Evolutionary conservation across 805 yeast species (phyloP), one percentile per base, ranked within the genome.

Genomic region (Ogataea naganishii): DNA sequence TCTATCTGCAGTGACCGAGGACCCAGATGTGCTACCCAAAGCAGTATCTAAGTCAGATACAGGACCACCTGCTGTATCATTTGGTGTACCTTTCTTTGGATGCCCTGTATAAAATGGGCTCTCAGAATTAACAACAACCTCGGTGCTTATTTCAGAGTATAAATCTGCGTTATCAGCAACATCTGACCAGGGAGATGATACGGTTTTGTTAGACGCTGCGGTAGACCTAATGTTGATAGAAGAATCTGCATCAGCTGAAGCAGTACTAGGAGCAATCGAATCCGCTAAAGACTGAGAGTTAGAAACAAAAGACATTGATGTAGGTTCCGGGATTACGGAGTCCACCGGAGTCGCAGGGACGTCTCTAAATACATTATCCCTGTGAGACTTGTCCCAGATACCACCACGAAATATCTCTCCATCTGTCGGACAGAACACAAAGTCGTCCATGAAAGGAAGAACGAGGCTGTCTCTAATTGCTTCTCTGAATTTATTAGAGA

Each of bases 401-500:
- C 98, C 98, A 29, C 96, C 98, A 39, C 96, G 69, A 51, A 75
- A 92, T 10, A 84, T 54, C 39, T 84, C 94, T 23, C 56, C 65
- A 3, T 57, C 53, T 0, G 96, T 75, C 32, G 72, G 62, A 46
- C 65, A 80, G 47, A 83, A 80, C 1, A 76, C 72, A 23, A 85
- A 53, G 49, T 89, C 97, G 52, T 89, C 97, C 86, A 85, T 80
- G 44, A 66, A 75, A 2, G 98, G 98, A 19, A 72, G 53, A 1
- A 92, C 97, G 27, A 92, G 56, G 6, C 92, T 71, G 20, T 83
- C 92, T 37, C 67, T 73, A 23, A 89, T 64, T 1, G 86, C 81
- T 28, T 84, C 95, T 34, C 77, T 73, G 38, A 89, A 72, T 41
- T 78, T 75, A 48, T 75, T 78, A 37, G 78, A 84, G 39, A 89